Conservation (phyloP, 768 basidiomycete genomes). For the Boletus rufocinnamomeus region DNA sequence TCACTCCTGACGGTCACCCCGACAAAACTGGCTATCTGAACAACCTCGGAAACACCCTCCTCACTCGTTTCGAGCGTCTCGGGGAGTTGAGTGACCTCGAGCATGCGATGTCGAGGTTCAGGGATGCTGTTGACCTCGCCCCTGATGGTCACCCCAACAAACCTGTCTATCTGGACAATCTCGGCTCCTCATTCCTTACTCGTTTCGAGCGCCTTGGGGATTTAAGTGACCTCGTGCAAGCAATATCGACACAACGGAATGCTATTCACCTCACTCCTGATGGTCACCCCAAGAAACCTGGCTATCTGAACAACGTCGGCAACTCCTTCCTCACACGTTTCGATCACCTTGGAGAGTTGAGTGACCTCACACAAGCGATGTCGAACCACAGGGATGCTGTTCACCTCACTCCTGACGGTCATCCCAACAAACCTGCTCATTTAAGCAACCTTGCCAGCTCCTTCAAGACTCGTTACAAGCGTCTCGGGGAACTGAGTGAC, state of each 20-base stretch:
- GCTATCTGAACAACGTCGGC: too few species aligned
- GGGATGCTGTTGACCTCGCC: not conserved
- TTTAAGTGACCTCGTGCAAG: not conserved
- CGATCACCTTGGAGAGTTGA: not conserved
- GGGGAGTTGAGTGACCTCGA: not conserved
- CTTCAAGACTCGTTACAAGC: too few species aligned
- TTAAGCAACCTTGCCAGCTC: too few species aligned
- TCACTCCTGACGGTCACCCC: not conserved
- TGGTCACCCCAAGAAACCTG: not conserved
- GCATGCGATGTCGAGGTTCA: not conserved
- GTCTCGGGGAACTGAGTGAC: too few species aligned
- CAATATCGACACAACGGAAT: not conserved
- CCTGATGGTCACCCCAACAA: not conserved
- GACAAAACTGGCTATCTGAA: not conserved
- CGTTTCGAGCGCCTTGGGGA: too few species aligned
- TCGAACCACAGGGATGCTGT: not conserved
- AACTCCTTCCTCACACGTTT: not conserved
- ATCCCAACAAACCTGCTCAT: too few species aligned
- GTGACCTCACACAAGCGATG: constrained; percentile 1
- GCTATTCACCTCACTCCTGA: not conserved
- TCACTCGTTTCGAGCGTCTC: not conserved
- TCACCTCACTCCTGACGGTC: not conserved
- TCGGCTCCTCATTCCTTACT: not conserved
- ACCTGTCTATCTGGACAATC: too few species aligned
- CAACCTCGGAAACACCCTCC: not conserved